Evolutionary conservation across 2,329 filamentous ascomycete species (phyloP), one percentile per base, ranked within the genome.

Genomic region (Xylariales sp.): DNA sequence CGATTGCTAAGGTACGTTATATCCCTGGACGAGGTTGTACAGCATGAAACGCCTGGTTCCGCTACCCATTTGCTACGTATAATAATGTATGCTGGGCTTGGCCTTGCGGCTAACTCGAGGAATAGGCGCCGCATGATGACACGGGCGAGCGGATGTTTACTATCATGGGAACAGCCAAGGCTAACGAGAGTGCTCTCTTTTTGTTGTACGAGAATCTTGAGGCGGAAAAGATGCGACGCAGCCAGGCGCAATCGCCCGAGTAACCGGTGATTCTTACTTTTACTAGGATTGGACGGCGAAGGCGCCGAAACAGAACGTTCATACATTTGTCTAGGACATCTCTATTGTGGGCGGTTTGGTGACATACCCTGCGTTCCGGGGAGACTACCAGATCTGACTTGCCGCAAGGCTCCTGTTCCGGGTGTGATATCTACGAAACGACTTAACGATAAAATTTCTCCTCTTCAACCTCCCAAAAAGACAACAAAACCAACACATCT

Each of bases 131-230:
- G 64, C 96, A 99, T 78, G 96, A 99, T 75, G 96, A 98, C 74
- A 97, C 93, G 68, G 96, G 96, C 73, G 96, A 99, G 87, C 91
- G 96, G 77, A 99, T 99, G 96, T 99, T 99, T 84, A 99, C 96
- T 78, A 99, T 99, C 80, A 97, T 97, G 88, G 96, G 96, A 74
- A 97, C 93, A 69, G 91, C 93, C 68, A 91, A 91, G 82, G 93
- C 94, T 72, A 99, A 99, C 77, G 96, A 99, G 83, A 95, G 94
- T 75, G 96, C 96, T 4, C 86, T 99, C 34, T 97, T 97, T 82
- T 90, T 99, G 62, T 86, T 99, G 71, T 99, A 99, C 80, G 96
- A 99, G 86, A 99, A 99, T 82, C 89, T 99, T 59, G 96, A 99
- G 84, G 95, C 94, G 16, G 96, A 99, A 86, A 99, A 99, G 89